Evolutionary conservation across 306 rosid species (phyloP).

Genomic region (Datisca glomerata): DNA sequence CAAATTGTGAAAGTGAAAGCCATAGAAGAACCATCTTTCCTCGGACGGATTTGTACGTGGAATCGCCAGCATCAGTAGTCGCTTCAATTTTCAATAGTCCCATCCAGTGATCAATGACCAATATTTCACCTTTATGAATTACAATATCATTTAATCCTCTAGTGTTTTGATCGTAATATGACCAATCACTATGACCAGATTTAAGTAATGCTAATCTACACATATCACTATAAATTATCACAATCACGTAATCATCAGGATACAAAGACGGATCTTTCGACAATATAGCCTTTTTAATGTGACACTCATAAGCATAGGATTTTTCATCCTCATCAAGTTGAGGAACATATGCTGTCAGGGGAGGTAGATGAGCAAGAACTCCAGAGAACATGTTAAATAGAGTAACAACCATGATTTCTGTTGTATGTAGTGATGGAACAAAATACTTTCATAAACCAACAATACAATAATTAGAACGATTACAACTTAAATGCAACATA

Average conservation of each 20-base stretch:
- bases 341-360: no score
- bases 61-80: neutral
- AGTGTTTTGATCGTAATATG: neutral
- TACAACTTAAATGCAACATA: no score
- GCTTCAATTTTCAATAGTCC: neutral
- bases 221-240: neutral
- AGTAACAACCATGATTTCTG: no score
- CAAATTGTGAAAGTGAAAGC: accelerated
- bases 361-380: no score
- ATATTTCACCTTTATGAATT: neutral
- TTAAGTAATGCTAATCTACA: neutral
- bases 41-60: neutral
- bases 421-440: no score
- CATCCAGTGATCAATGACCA: neutral
- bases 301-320: neutral
- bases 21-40: neutral
- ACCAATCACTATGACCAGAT: neutral
- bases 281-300: neutral
- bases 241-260: constrained; percentile 2
- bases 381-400: no score
- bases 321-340: no score
- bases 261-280: constrained; percentile 2
- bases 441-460: no score
- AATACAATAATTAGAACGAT: no score
- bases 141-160: neutral